Percentiles rank a stretch among this genome's conserved stretches.
Evolutionary conservation across 2,329 filamentous ascomycete genomes (phyloP).

Genomic region (Knufia petricola): DNA sequence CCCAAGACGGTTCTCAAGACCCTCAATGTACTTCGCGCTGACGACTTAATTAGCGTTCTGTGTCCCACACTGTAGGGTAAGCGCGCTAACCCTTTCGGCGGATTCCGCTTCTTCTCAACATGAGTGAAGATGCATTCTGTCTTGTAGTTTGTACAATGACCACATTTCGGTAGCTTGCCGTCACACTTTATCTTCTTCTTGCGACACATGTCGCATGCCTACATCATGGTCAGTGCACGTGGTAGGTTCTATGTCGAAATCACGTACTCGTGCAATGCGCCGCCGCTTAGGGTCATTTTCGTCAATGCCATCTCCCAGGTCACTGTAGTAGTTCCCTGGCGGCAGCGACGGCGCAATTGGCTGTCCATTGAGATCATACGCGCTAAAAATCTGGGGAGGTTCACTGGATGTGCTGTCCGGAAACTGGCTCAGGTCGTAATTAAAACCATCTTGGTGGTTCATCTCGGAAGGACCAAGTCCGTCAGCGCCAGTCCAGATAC

Average conservation of each 20-base stretch:
- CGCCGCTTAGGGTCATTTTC: constrained; percentile 77
- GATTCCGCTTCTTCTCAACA: constrained; percentile 96
- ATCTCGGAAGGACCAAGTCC: neutral
- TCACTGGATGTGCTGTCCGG: constrained; percentile 40
- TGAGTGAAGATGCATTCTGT: constrained; percentile 96
- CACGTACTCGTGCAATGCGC: constrained; percentile 71
- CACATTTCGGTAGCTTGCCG: constrained; percentile 87
- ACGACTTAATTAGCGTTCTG: constrained; percentile 4
- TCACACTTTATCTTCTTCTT: constrained; percentile 96
- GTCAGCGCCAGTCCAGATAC: neutral
- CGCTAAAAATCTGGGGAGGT: constrained; percentile 61
- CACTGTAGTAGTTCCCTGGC: constrained; percentile 30
- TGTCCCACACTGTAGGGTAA: neutral
- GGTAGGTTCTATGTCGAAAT: neutral
- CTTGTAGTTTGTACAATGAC: constrained; percentile 95
- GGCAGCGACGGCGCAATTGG: constrained; percentile 44
- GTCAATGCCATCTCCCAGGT: constrained; percentile 40
- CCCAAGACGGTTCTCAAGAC: constrained; percentile 85
- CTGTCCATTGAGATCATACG: constrained; percentile 52
- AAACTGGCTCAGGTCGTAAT: constrained; percentile 42
- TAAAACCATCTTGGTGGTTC: constrained; percentile 27
- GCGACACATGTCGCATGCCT: constrained; percentile 94
- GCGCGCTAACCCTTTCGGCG: constrained; percentile 77
- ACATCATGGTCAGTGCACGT: constrained; percentile 17
- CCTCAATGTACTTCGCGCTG: constrained; percentile 95